Evolutionary conservation across 306 rosid species (phyloP).

Genomic region (Vicia villosa): DNA sequence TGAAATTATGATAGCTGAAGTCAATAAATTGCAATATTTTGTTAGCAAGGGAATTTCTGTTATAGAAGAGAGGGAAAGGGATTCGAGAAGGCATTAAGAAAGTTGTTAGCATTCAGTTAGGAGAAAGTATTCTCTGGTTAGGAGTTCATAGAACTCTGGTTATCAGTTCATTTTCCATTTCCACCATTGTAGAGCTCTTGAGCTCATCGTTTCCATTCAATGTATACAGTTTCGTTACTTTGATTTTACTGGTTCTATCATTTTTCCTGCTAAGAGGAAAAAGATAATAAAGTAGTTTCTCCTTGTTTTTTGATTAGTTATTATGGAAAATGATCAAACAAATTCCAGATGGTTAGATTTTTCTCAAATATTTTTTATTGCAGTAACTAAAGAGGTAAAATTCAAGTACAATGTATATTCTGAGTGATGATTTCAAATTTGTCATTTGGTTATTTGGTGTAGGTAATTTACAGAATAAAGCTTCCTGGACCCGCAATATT

Average conservation of each 20-base stretch:
- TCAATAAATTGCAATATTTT: constrained; percentile 19
- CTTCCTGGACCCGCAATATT: constrained; percentile 94
- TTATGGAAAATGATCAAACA: constrained; percentile 4
- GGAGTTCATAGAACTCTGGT: no score
- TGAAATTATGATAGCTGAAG: constrained; percentile 20
- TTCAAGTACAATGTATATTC: constrained; percentile 16
- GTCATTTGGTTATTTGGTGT: constrained; percentile 36
- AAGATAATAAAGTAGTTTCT: constrained; percentile 1
- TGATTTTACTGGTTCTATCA: neutral
- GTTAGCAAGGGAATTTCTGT: no score
- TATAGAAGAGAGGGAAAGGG: no score
- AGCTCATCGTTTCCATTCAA: no score
- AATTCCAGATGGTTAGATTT: constrained; percentile 23
- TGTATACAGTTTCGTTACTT: no score
- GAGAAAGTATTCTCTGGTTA: no score
- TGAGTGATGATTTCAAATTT: constrained; percentile 30
- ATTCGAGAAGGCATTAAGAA: no score
- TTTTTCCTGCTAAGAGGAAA: constrained; percentile 22
- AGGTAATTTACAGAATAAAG: constrained; percentile 85
- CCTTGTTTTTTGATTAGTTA: constrained; percentile 5
- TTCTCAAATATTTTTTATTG: constrained; percentile 11
- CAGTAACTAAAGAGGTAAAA: no score
- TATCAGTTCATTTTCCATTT: no score
- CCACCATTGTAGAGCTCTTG: no score
- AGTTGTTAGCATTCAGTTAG: no score